Base-by-base conservation (phyloP, 2,329 filamentous ascomycete species). In the Dissoconium aciculare region DNA sequence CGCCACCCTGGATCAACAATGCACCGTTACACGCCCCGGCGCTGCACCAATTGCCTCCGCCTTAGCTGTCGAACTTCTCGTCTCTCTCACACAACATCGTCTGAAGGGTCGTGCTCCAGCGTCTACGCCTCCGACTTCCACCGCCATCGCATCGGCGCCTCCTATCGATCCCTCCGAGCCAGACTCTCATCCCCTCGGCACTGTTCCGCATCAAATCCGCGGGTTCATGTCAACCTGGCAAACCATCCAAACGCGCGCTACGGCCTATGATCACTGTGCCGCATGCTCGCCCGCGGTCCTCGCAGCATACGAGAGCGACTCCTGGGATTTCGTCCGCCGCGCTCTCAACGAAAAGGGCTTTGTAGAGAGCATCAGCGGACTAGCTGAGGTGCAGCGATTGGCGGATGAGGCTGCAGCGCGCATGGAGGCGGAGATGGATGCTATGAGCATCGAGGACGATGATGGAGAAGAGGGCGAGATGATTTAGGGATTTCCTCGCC, bases 1-100 rank as follows among this genome's bases (percentile, higher is more conserved):
- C 48, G 81, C 85, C 45, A 95, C 89, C 0, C 73, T 98, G 8
- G 89, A 98, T 52, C 89, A 98, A 54, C 89, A 95, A 58, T 98
- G 89, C 56, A 98, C 89, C 0, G 89, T 98, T 12, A 98, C 89
- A 3, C 74, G 89, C 6, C 89, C 89, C 1, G 89, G 89, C 11
- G 74, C 93, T 19, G 87, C 89, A 10, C 78, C 84, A 6, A 89
- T 94, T 34, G 89, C 89, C 5, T 94, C 89, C 2, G 82, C 83
- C 2, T 66, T 92, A 17, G 67, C 94, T 4, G 87, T 95, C 28
- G 89, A 98, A 55, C 66, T 95, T 4, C 67, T 98, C 15, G 75
- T 85, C 6, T 91, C 81, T 35, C 60, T 94, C 19, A 63, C 94
- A 6, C 89, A 98, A 51, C 87, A 65, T 40, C 58, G 56, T 1